Base-by-base conservation (phyloP, 768 basidiomycete genomes). In the Termitomyces sp. region DNA sequence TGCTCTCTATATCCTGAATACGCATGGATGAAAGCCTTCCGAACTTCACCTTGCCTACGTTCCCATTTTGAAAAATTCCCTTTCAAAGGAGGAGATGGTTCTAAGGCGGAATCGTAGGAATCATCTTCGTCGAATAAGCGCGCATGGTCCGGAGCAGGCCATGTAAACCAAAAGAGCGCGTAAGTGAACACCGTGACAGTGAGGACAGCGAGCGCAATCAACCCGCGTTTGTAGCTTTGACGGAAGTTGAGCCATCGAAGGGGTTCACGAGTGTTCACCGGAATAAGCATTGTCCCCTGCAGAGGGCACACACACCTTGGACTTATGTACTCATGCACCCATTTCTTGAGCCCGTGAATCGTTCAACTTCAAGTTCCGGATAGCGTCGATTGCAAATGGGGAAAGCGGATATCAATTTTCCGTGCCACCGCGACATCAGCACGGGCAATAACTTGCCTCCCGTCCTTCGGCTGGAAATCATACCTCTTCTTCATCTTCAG, bases 1-100 rank as follows among this genome's bases (percentile, higher is more conserved):
- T 75, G 67, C 21, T 63, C 63, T 61, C 73, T 69, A 65, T 86
- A 87, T 1, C 80, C 81, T n/a, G 61, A 62, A 66, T 81, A 82
- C 4, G 84, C 82, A 68, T 82, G 79, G n/a, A 77, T 59, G 67
- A 82, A 87, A 0, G 83, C 80, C 16, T 75, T 68, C 60, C 76
- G 72, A 10, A 87, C 83, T 57, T 78, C 68, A 17, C 75, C 69
- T 47, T 81, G 78, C 27, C 82, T 69, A 6, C 58, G 19, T 5
- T 68, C 65, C 81, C 82, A 83, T 4, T 61, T 54, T 12, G 61
- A 48, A 10, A 46, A 16, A 21, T 42, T 38, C 25, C 54, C 44
- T 16, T 49, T 37, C 10, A 46, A 4, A 11, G 8, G 31, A 37
- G 25, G 17, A 40, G 46, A 45, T n/a, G 19, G 21, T 34, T 23